phyloP scores from a whole-genome alignment of 2,329 filamentous ascomycete genomes.

The Pseudopithomyces chartarum region DNA sequence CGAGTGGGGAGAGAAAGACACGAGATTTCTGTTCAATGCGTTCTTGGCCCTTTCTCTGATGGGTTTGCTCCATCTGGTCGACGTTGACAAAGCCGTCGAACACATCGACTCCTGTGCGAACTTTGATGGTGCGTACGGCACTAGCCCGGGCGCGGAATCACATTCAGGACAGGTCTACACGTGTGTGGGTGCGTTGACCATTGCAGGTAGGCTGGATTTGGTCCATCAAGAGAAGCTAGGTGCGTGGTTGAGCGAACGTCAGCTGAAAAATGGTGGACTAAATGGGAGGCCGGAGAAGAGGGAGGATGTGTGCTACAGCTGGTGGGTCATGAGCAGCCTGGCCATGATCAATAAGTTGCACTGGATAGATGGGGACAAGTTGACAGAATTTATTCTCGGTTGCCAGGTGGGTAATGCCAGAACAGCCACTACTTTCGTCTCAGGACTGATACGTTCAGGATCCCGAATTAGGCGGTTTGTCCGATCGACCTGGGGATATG shows the following conservation, averaged over 20 bases:
- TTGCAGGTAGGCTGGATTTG: constrained; percentile 79
- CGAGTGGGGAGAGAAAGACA: constrained; percentile 96
- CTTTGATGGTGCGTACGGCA: constrained; percentile 92
- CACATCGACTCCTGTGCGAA: constrained; percentile 86
- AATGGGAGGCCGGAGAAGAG: constrained; percentile 95
- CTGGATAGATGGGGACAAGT: constrained; percentile 87
- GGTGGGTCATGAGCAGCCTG: constrained; percentile 95
- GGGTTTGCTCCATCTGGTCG: constrained; percentile 70
- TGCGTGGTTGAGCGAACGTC: constrained; percentile 90
- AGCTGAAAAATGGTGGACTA: constrained; percentile 82
- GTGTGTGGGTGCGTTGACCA: constrained; percentile 84
- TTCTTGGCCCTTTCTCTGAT: constrained; percentile 89
- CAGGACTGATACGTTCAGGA: constrained; percentile 57
- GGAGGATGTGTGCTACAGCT: constrained; percentile 98
- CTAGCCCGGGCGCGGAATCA: constrained; percentile 87
- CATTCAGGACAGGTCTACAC: constrained; percentile 97
- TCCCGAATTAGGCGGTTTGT: constrained; percentile 78
- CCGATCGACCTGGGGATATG: constrained; percentile 90
- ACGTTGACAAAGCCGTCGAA: constrained; percentile 78
- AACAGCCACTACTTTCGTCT: not conserved
- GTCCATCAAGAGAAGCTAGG: constrained; percentile 83
- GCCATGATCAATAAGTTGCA: constrained; percentile 85
- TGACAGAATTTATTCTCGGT: constrained; percentile 80
- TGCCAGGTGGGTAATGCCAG: constrained; percentile 67
- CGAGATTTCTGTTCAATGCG: constrained; percentile 88